Conservation (phyloP, 768 basidiomycete species). For the Tephrocybe sp. region DNA sequence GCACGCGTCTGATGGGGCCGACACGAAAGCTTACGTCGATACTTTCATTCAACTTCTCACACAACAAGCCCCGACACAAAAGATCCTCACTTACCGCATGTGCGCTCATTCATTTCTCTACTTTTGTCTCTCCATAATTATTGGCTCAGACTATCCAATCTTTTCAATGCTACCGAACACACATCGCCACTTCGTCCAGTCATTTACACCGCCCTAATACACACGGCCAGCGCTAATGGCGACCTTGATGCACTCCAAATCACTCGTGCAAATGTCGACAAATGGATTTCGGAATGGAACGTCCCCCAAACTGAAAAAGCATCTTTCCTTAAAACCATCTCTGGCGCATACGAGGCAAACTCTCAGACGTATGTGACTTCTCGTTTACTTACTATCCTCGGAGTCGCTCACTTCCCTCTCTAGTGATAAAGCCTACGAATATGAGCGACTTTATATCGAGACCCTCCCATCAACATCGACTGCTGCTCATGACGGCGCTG, state of each 20-base stretch:
- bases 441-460: constrained; percentile 59
- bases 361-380: constrained; percentile 57
- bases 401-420: neutral
- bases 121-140: constrained; percentile 8
- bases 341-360: constrained; percentile 55
- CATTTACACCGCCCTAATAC: constrained; percentile 64
- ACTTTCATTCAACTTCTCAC: constrained; percentile 53
- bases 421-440: constrained; percentile 66
- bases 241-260: constrained; percentile 65
- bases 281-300: constrained; percentile 78
- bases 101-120: constrained; percentile 32
- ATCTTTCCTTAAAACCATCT: constrained; percentile 63
- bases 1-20: constrained; percentile 53
- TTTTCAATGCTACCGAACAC: constrained; percentile 77
- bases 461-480: constrained; percentile 58
- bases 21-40: constrained; percentile 52
- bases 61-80: constrained; percentile 51
- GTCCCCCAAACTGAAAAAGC: constrained; percentile 62
- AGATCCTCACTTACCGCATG: constrained; percentile 77
- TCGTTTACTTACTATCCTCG: neutral
- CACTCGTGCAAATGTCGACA: constrained; percentile 61
- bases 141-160: constrained; percentile 64
- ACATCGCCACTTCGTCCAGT: constrained; percentile 61
- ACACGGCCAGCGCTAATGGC: constrained; percentile 56
- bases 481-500: constrained; percentile 50